Conservation (phyloP, 352 stramenopile species). For the Blastocystis hominis region DNA sequence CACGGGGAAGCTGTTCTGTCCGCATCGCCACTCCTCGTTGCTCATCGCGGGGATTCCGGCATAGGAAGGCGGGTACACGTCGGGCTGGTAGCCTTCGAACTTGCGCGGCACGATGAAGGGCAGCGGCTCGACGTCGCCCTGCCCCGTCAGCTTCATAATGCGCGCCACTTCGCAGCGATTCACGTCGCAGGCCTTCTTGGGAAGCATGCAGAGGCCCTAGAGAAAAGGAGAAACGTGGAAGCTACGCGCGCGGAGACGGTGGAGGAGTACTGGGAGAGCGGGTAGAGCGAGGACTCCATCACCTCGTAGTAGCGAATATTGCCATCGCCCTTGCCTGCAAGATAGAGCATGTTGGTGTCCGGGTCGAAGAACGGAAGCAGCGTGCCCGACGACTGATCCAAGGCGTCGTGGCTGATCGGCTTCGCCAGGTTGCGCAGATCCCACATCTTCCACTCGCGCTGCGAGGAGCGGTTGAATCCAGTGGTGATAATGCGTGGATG, state of each 20-base stretch:
- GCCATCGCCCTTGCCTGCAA: slow-evolving; percentile 91
- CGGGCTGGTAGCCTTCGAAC: slow-evolving; percentile 95
- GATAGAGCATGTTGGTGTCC: slow-evolving; percentile 93
- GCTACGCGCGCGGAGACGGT: slow-evolving; percentile 68
- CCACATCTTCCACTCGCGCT: slow-evolving; percentile 84
- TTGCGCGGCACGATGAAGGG: slow-evolving; percentile 89
- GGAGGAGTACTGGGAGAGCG: slow-evolving; percentile 84
- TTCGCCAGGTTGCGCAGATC: slow-evolving; percentile 69
- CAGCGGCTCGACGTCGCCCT: slow-evolving; percentile 84
- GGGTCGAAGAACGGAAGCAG: slow-evolving; percentile 97
- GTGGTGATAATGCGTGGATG: slow-evolving; percentile 89
- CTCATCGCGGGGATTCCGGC: slow-evolving; percentile 83
- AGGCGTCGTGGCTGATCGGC: slow-evolving; percentile 59
- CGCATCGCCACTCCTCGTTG: slow-evolving; percentile 85
- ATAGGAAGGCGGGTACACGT: slow-evolving; percentile 93
- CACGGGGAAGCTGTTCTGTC: slow-evolving; percentile 81
- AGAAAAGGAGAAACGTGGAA: slow-evolving; percentile 62
- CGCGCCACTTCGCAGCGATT: slow-evolving; percentile 91
- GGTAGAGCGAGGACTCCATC: slow-evolving; percentile 82
- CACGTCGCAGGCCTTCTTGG: slow-evolving; percentile 93
- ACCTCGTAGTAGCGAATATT: slow-evolving; percentile 98
- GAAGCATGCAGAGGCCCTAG: slow-evolving; percentile 92
- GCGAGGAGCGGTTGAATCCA: slow-evolving; percentile 87
- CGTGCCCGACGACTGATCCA: slow-evolving; percentile 87
- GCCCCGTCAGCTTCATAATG: slow-evolving; percentile 85